Evolutionary conservation across 1,284 basidiomycete species (phyloP).

Genomic region (Puccinia sorghi): DNA sequence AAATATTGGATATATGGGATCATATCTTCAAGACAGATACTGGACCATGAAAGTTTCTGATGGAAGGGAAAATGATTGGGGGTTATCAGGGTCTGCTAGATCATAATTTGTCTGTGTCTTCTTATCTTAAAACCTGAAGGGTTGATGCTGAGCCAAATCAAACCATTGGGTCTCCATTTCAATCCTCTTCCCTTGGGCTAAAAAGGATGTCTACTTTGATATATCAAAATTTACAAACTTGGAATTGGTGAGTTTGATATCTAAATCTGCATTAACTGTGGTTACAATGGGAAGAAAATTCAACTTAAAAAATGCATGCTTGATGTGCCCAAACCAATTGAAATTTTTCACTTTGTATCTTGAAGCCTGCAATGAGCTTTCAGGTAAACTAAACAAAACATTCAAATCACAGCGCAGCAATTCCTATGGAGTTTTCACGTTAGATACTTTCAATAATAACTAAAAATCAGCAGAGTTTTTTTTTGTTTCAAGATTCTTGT

Average conservation of each 20-base stretch:
- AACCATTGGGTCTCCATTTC: slow-evolving; percentile 88
- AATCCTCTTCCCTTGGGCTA: slow-evolving; percentile 64
- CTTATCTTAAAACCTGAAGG: slow-evolving; percentile 80
- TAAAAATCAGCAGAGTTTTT: neutral
- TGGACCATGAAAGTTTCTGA: slow-evolving; percentile 22
- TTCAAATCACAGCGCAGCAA: slow-evolving; percentile 94
- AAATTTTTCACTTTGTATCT: slow-evolving; percentile 98
- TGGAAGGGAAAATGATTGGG: slow-evolving; percentile 65
- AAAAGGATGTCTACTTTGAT: slow-evolving; percentile 68
- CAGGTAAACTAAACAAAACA: slow-evolving; percentile 70
- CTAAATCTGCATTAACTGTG: neutral
- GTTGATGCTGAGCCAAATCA: slow-evolving; percentile 77
- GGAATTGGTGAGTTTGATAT: neutral
- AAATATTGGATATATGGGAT: slow-evolving; percentile 55
- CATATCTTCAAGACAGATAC: neutral
- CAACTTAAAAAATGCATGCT: slow-evolving; percentile 76
- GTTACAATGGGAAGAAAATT: neutral
- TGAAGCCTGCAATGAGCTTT: slow-evolving; percentile 66
- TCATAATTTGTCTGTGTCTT: slow-evolving; percentile 94
- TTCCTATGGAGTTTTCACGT: slow-evolving; percentile 64
- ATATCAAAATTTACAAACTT: slow-evolving; percentile 67
- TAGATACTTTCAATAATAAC: neutral
- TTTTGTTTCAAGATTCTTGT: too few relatives aligned
- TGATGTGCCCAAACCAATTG: slow-evolving; percentile 84
- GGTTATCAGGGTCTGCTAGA: slow-evolving; percentile 94